These are phyloP conservation scores for Prunus kanzakura DNA, from an alignment of 306 rosid genomes.

Conservation along the genomic window DNA sequence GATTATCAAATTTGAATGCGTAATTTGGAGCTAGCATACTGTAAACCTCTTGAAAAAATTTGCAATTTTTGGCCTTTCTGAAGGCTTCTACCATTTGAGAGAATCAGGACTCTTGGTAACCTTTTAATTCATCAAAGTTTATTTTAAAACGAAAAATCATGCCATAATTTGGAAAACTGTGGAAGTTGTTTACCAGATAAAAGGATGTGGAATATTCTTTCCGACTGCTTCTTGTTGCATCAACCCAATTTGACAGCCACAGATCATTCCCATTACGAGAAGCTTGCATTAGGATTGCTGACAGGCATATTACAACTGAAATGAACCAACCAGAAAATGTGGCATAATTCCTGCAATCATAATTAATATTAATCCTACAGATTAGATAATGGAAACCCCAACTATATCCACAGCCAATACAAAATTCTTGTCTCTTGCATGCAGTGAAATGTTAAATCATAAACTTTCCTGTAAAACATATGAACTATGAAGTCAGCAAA, in stretches of 20 bases:
- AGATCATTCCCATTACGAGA: conserved; percentile 95
- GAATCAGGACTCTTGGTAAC: background rate
- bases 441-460: background rate
- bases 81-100: background rate
- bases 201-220: conserved; percentile 61
- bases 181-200: conserved; percentile 60
- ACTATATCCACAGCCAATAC: background rate
- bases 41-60: background rate
- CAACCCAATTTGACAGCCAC: conserved; percentile 97
- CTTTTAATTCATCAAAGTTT: background rate
- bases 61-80: background rate
- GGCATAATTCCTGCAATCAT: conserved; percentile 72
- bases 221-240: conserved; percentile 57
- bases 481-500: background rate
- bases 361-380: background rate
- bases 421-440: background rate
- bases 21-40: background rate
- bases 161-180: background rate
- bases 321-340: conserved; percentile 71
- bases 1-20: background rate
- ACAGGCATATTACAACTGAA: conserved; percentile 58
- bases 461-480: background rate
- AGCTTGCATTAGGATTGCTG: conserved; percentile 94
- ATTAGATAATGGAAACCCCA: background rate
- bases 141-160: background rate